Base-by-base conservation (phyloP, 2,329 filamentous ascomycete species). In the Paecilomyces dactylethromorphus region DNA sequence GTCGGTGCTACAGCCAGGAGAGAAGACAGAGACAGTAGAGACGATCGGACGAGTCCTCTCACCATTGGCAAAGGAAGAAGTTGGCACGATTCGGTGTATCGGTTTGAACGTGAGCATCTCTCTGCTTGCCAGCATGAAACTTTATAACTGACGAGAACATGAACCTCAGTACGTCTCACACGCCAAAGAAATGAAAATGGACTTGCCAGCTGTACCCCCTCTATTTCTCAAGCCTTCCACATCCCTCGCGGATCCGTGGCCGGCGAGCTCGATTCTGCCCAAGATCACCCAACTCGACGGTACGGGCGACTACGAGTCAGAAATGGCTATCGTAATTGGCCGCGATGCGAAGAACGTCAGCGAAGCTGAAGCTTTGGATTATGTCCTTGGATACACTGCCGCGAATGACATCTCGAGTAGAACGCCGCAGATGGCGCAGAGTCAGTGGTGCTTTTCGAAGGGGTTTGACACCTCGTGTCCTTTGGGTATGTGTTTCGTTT, bases 371-470 rank as follows among this genome's bases (percentile, higher is more conserved):
- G 84, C 84, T 4, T 67, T 84, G 55, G 78, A 81, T 62, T 85
- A 87, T 64, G 78, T 88, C 3, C 79, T 88, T 1, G 85, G 86
- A 29, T 88, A 88, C 68, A 85, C 84, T 0, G 79, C 80, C 22
- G 79, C 80, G 65, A 88, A 88, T 71, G 85, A 88, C 66, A 80
- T 88, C 6, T 86, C 84, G 1, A 83, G 81, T 60, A 80, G 84
- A 3, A 80, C 81, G 55, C 77, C 76, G 56, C 84, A 87, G 73
- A 77, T 81, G 64, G 74, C 77, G 22, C 78, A 82, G 67, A 76
- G 74, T 55, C 83, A 85, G 67, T 84, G 81, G 77, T 82, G 78
- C 59, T 86, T 81, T 67, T 84, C 81, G 24, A 85, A 86, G 71
- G 82, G 83, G 1, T 84, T 85, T 57, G 84, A 85, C 62, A 79